These are phyloP conservation scores for Candida piceae DNA, from an alignment of 805 yeast genomes.

Conservation along the genomic window DNA sequence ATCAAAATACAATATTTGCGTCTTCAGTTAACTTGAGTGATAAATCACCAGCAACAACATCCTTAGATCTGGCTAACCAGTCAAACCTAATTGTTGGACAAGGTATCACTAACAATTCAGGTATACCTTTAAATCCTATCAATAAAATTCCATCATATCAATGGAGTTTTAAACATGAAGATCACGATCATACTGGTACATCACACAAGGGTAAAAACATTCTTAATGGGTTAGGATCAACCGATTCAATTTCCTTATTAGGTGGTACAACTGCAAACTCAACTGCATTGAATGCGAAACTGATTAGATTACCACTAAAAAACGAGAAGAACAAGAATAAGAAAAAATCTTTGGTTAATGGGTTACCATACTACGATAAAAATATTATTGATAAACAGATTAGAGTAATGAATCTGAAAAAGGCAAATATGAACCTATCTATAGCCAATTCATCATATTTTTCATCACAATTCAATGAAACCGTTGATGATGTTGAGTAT, in stretches of 20 bases:
- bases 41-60: slow-evolving; percentile 14
- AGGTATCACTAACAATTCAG: slow-evolving; percentile 29
- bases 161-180: slow-evolving; percentile 29
- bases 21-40: slow-evolving; percentile 16
- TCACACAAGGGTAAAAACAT: slow-evolving; percentile 23
- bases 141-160: slow-evolving; percentile 32
- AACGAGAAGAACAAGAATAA: slow-evolving; percentile 12
- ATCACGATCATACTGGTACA: slow-evolving; percentile 17
- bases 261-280: slow-evolving; percentile 22
- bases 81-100: slow-evolving; percentile 29
- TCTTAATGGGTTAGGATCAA: slow-evolving; percentile 19
- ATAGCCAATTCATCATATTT: slow-evolving; percentile 25
- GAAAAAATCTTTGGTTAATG: slow-evolving; percentile 28
- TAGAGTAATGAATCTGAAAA: slow-evolving; percentile 19
- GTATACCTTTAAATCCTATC: slow-evolving; percentile 28
- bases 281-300: slow-evolving; percentile 22
- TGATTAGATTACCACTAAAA: slow-evolving; percentile 26
- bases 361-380: slow-evolving; percentile 39
- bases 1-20: slow-evolving; percentile 22
- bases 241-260: slow-evolving; percentile 23
- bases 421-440: slow-evolving; percentile 26
- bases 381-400: slow-evolving; percentile 21
- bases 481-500: slow-evolving; percentile 43
- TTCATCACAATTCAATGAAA: slow-evolving; percentile 25
- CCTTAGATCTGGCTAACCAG: slow-evolving; percentile 13